Evolutionary conservation across 1,284 basidiomycete genomes (phyloP).

Genomic region (Thelephora terrestris): DNA sequence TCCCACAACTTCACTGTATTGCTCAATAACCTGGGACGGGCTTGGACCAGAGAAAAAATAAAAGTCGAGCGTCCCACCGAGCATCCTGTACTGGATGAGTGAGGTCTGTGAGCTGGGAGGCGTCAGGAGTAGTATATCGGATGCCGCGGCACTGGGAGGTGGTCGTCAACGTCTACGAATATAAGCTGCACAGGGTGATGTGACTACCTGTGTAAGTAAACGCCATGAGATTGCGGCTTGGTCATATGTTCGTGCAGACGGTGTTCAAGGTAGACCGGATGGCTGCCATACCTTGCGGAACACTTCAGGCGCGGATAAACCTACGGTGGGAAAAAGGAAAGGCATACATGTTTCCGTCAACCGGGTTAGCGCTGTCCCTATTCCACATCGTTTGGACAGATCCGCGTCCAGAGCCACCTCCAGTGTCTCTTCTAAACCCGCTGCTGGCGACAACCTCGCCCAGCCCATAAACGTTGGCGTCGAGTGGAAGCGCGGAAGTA

Average conservation of each 20-base stretch:
- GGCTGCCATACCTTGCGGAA: slow-evolving; percentile 50
- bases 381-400: slow-evolving; percentile 68
- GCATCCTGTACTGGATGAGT: slow-evolving; percentile 51
- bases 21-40: slow-evolving; percentile 54
- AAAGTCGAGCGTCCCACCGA: slow-evolving; percentile 59
- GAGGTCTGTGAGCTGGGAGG: slow-evolving; percentile 39
- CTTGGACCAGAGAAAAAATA: slow-evolving; percentile 65
- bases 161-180: slow-evolving; percentile 3
- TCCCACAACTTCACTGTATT: slow-evolving; percentile 56
- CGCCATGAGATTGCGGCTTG: slow-evolving; percentile 52
- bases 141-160: slow-evolving; percentile 36
- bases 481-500: slow-evolving; percentile 49
- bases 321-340: slow-evolving; percentile 9
- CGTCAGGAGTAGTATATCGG: slow-evolving; percentile 54
- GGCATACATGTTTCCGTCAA: slow-evolving; percentile 51
- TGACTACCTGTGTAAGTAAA: slow-evolving; percentile 55
- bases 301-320: slow-evolving; percentile 4
- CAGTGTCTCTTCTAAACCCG: slow-evolving; percentile 55
- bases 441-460: slow-evolving; percentile 64
- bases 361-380: slow-evolving; percentile 48
- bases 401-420: slow-evolving; percentile 37
- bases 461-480: slow-evolving; percentile 69
- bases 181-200: neutral
- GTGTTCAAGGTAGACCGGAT: slow-evolving; percentile 61
- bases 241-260: slow-evolving; percentile 40